These are phyloP conservation scores for Gossypium thurberi DNA, from an alignment of 345 rosid genomes.

Conservation along the genomic window DNA sequence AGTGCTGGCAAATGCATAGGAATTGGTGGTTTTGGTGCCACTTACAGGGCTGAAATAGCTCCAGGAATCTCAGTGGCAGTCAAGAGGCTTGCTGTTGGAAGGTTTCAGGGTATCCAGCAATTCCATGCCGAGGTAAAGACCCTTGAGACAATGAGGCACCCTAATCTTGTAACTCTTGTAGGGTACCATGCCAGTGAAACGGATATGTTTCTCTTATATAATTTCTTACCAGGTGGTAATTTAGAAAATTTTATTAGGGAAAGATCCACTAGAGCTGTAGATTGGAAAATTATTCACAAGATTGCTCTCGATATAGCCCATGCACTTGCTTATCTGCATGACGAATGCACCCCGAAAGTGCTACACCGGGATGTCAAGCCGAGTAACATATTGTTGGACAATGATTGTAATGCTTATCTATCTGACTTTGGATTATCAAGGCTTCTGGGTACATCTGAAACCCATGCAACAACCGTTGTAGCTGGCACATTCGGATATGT, in stretches of 20 bases:
- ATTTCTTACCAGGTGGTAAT: slow-evolving; percentile 61
- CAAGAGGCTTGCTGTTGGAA: slow-evolving; percentile 51
- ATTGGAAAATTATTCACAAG: slow-evolving; percentile 35
- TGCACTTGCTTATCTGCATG: slow-evolving; percentile 36
- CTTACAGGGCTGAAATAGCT: slow-evolving; percentile 48
- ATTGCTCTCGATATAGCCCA: slow-evolving; percentile 35
- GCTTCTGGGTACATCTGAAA: slow-evolving; percentile 36
- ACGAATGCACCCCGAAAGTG: slow-evolving; percentile 28
- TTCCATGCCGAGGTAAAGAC: slow-evolving; percentile 55
- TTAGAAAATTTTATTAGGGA: slow-evolving; percentile 52
- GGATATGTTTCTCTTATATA: slow-evolving; percentile 60
- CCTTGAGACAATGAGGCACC: slow-evolving; percentile 47
- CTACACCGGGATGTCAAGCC: slow-evolving; percentile 43
- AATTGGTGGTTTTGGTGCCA: slow-evolving; percentile 59
- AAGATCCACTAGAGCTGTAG: slow-evolving; percentile 34
- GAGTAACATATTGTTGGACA: slow-evolving; percentile 34
- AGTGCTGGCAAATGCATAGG: slow-evolving; percentile 50
- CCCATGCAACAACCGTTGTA: slow-evolving; percentile 37
- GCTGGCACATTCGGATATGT: slow-evolving; percentile 43
- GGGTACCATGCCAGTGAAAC: slow-evolving; percentile 60
- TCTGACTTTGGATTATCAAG: slow-evolving; percentile 39
- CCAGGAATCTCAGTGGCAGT: slow-evolving; percentile 39
- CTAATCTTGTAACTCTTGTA: slow-evolving; percentile 44
- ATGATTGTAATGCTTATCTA: slow-evolving; percentile 28
- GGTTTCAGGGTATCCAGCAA: slow-evolving; percentile 57